These are phyloP conservation scores for Apostasia ramifera DNA, from an alignment of 106 monocot species.

Conservation along the genomic window DNA sequence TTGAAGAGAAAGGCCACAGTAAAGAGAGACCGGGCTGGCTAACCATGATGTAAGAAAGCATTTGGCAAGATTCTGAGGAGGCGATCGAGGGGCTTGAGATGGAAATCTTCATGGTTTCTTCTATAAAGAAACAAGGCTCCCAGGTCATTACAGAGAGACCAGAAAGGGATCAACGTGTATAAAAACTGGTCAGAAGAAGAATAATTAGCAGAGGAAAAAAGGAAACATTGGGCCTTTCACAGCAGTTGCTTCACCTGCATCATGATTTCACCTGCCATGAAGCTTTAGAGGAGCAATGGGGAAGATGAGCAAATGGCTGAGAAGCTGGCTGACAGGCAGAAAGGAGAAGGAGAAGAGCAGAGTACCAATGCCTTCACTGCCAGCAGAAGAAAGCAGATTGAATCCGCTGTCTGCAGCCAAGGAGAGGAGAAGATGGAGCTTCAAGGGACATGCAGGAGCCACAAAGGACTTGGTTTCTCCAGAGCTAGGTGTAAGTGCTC, in stretches of 20 bases:
- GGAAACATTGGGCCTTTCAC: neutral
- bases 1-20: too few relatives aligned
- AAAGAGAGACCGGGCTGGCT: neutral
- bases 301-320: constrained; percentile 46
- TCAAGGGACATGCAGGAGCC: constrained; percentile 17
- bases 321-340: constrained; percentile 39
- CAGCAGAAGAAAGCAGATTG: neutral
- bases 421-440: constrained; percentile 71
- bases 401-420: constrained; percentile 8
- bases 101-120: constrained; percentile 2
- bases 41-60: neutral
- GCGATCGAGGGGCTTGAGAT: constrained; percentile 4
- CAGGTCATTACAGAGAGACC: constrained; percentile 3
- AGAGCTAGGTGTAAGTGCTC: neutral
- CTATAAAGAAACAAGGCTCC: neutral
- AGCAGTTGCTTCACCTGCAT: neutral
- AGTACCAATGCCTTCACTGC: neutral
- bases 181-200: constrained; percentile 2
- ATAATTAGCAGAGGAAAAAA: neutral
- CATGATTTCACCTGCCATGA: neutral
- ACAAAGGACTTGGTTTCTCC: constrained; percentile 12
- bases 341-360: constrained; percentile 31
- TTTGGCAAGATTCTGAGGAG: neutral
- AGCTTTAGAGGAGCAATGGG: constrained; percentile 25
- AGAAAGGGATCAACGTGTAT: neutral